These are phyloP conservation scores for Cladosporium sp. DNA, from an alignment of 2,329 filamentous ascomycete species.

Conservation along the genomic window DNA sequence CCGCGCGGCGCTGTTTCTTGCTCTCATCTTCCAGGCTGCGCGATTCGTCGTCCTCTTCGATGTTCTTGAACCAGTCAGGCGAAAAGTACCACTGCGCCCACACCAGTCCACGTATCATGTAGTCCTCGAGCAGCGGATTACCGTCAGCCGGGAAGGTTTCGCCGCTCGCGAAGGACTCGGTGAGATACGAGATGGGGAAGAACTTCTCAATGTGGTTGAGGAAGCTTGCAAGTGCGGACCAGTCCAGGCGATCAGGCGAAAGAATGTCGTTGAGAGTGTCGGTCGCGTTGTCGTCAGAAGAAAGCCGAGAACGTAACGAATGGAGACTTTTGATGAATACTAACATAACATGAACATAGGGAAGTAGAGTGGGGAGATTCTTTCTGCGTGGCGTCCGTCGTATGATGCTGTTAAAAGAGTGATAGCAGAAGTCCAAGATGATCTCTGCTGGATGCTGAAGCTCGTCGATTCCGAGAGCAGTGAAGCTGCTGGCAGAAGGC, in stretches of 20 bases:
- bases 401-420: constrained; percentile 16
- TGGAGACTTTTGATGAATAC: constrained; percentile 54
- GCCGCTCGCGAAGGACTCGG: constrained; percentile 36
- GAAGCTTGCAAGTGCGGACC: constrained; percentile 53
- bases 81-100: constrained; percentile 63
- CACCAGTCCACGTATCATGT: constrained; percentile 62
- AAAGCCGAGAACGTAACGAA: constrained; percentile 22
- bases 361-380: constrained; percentile 52
- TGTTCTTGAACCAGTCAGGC: constrained; percentile 59
- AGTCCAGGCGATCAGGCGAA: constrained; percentile 32
- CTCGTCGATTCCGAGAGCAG: not conserved
- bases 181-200: constrained; percentile 38
- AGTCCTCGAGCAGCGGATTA: constrained; percentile 68
- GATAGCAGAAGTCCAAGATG: constrained; percentile 19
- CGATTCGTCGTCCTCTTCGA: constrained; percentile 66
- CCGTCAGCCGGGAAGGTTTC: constrained; percentile 45
- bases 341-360: constrained; percentile 63
- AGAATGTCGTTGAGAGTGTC: constrained; percentile 27
- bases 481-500: not conserved
- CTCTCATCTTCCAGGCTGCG: constrained; percentile 63
- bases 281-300: constrained; percentile 25
- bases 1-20: constrained; percentile 45
- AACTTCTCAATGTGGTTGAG: constrained; percentile 53
- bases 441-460: not conserved
- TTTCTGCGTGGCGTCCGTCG: constrained; percentile 32